Evolutionary conservation across 2,329 filamentous ascomycete species (phyloP).

Genomic region (Stagonosporopsis chrysanthemi): DNA sequence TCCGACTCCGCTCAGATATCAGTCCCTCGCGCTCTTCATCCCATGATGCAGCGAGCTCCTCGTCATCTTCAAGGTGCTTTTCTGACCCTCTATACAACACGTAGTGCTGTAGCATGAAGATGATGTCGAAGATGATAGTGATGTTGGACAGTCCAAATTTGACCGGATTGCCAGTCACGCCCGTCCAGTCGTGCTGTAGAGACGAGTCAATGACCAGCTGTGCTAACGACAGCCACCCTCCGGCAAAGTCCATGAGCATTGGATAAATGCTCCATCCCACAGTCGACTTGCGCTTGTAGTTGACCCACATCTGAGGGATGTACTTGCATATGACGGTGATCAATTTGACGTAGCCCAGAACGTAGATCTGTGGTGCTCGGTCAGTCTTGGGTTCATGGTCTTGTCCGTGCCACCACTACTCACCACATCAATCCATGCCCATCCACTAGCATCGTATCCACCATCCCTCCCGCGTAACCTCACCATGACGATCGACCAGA

Average conservation of each 20-base stretch:
- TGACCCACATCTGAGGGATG: constrained; percentile 73
- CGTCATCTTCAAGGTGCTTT: constrained; percentile 37
- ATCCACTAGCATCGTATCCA: constrained; percentile 57
- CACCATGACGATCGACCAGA: constrained; percentile 59
- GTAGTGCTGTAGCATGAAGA: constrained; percentile 92
- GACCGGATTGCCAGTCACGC: constrained; percentile 87
- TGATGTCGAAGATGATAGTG: constrained; percentile 81
- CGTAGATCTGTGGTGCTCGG: constrained; percentile 58
- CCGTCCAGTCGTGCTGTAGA: constrained; percentile 85
- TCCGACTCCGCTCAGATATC: constrained; percentile 21
- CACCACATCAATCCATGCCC: constrained; percentile 72
- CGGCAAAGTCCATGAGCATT: constrained; percentile 83
- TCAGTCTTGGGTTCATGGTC: constrained; percentile 7
- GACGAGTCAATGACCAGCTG: constrained; percentile 88
- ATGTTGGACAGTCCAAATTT: constrained; percentile 89
- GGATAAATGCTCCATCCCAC: constrained; percentile 85
- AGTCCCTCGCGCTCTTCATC: constrained; percentile 33
- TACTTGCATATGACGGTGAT: constrained; percentile 91
- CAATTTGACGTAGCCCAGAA: constrained; percentile 87
- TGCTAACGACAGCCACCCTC: constrained; percentile 79
- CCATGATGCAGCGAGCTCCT: constrained; percentile 27
- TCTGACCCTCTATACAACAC: constrained; percentile 67
- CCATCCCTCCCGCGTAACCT: constrained; percentile 50
- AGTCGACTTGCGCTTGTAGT: constrained; percentile 85
- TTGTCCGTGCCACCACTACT: constrained; percentile 27